These are phyloP conservation scores for Tetrahymena malaccensis DNA, from an alignment of 73 alveolate genomes.

Conservation along the genomic window DNA sequence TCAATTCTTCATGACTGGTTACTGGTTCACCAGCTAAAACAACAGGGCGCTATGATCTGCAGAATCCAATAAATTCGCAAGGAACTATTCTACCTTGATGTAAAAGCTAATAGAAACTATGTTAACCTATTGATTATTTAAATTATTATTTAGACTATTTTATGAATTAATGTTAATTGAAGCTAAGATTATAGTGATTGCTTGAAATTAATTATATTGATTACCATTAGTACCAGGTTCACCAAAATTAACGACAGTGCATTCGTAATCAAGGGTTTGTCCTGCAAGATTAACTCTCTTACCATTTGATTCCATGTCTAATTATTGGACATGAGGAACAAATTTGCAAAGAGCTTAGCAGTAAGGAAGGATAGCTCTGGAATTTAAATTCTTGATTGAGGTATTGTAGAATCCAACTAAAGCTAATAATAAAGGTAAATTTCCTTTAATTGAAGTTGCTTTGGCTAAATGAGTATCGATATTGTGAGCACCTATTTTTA, in stretches of 20 bases:
- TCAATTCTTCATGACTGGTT: slow-evolving; percentile 62
- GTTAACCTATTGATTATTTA: slow-evolving; percentile 46
- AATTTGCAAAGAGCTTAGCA: slow-evolving; percentile 57
- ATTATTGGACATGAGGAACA: slow-evolving; percentile 62
- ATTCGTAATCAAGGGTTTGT: not conserved
- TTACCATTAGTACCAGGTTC: slow-evolving; percentile 72
- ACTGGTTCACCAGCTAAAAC: slow-evolving; percentile 50
- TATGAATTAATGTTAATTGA: too few species aligned
- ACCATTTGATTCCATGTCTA: slow-evolving; percentile 77
- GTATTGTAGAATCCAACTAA: slow-evolving; percentile 45
- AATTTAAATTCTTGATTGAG: slow-evolving; percentile 21
- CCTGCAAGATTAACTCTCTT: slow-evolving; percentile 46
- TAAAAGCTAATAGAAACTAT: slow-evolving; percentile 61
- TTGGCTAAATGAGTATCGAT: slow-evolving; percentile 15
- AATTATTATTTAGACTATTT: not conserved
- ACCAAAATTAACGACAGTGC: slow-evolving; percentile 65
- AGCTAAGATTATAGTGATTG: not conserved
- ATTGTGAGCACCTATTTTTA: not conserved
- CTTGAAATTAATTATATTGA: not conserved
- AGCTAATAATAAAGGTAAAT: slow-evolving; percentile 34
- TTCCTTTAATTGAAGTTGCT: slow-evolving; percentile 3
- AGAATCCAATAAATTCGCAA: slow-evolving; percentile 67
- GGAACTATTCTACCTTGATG: slow-evolving; percentile 68
- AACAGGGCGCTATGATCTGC: slow-evolving; percentile 44
- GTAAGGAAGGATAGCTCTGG: slow-evolving; percentile 73